Evolutionary conservation across 2,329 filamentous ascomycete genomes (phyloP), one percentile per base, ranked within the genome.

Genomic region (Cryphonectria carpinicola): DNA sequence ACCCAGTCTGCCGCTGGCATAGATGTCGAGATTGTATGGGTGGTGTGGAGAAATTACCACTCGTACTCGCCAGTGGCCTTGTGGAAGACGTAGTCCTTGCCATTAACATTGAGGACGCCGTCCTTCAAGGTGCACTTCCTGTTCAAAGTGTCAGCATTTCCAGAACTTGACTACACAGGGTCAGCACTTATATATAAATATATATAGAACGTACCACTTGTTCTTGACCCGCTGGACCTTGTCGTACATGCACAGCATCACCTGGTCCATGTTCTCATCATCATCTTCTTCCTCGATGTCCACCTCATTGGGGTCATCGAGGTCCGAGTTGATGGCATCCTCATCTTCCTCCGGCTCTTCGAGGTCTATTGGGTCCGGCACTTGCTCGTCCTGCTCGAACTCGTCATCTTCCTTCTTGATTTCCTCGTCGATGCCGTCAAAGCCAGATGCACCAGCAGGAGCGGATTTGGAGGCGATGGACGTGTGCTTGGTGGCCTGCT

Each of bases 221-320:
- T 98, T 99, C 90, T 99, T 99, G 77, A 98, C 96, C 64, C 96
- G 89, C 83, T 98, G 95, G 13, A 99, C 96, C 85, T 99, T 99
- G 85, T 99, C 96, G 80, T 99, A 99, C 80, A 97, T 98, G 85
- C 96, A 99, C 56, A 99, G 90, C 93, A 99, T 98, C 79, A 97
- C 95, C 76, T 97, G 93, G 1, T 92, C 91, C 74, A 92, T 88
- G 49, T 90, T 89, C 60, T 97, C 95, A 72, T 97, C 94, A 19
- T 94, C 93, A 66, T 96, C 95, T 46, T 96, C 93, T 35, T 95
- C 93, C 35, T 96, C 94, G 41, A 93, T 91, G 25, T 89, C 82
- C 14, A 93, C 90, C 72, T 98, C 96, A 73, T 98, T 95, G 0
- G 95, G 90, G 78, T 99, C 96, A 79, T 99, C 96, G 4, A 99